Conservation (phyloP, 805 yeast species). For the Candida ovalis region DNA sequence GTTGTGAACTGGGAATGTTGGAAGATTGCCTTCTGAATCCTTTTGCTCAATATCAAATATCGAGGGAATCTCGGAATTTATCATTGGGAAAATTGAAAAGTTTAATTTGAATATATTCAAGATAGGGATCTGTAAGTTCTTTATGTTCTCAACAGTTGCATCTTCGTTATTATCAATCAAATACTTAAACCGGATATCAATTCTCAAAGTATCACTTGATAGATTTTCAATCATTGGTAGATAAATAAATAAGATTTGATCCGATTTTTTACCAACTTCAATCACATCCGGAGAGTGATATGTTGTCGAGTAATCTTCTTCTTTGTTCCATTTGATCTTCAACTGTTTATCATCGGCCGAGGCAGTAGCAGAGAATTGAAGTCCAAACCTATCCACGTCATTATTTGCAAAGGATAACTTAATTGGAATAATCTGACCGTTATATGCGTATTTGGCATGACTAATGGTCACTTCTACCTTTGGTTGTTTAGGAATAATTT, state of each 20-base stretch:
- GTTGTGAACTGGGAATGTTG: slow-evolving; percentile 28
- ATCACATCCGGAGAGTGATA: slow-evolving; percentile 11
- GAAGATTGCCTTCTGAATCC: slow-evolving; percentile 9
- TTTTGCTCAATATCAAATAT: slow-evolving; percentile 17
- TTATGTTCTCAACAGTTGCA: slow-evolving; percentile 27
- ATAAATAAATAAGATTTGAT: slow-evolving; percentile 8
- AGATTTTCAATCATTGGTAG: slow-evolving; percentile 21
- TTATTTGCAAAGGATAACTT: slow-evolving; percentile 26
- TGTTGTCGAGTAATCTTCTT: slow-evolving; percentile 3
- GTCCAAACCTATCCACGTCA: slow-evolving; percentile 31
- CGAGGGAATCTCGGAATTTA: slow-evolving; percentile 26
- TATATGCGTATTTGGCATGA: slow-evolving; percentile 25
- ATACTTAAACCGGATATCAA: slow-evolving; percentile 23
- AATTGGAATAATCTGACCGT: slow-evolving; percentile 30
- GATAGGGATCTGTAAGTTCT: slow-evolving; percentile 23
- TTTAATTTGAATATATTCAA: slow-evolving; percentile 28
- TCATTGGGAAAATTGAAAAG: slow-evolving; percentile 31
- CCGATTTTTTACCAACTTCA: slow-evolving; percentile 1
- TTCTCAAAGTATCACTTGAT: slow-evolving; percentile 7
- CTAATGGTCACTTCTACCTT: slow-evolving; percentile 25
- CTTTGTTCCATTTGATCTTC: slow-evolving; percentile 18
- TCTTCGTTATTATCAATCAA: slow-evolving; percentile 28
- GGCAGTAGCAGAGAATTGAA: slow-evolving; percentile 19
- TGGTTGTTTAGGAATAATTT: slow-evolving; percentile 39
- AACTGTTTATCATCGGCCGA: slow-evolving; percentile 9